Percentiles rank a stretch among this genome's conserved stretches.
Conservation (phyloP, 371 early-diverging fungal species). For the Apophysomyces elegans region DNA sequence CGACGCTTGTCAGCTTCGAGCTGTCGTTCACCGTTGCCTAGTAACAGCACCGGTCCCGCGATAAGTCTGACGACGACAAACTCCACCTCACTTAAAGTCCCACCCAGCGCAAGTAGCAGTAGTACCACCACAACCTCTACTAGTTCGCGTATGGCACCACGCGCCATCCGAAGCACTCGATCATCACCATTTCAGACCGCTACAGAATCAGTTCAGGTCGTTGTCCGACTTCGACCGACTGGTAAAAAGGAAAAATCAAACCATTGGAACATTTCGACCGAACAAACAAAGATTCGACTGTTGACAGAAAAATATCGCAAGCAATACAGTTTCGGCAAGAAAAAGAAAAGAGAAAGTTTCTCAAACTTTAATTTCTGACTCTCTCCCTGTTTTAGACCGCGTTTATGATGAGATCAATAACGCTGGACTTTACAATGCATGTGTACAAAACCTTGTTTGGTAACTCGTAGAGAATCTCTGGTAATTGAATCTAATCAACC, state of each 20-base stretch:
- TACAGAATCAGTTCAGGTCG: not conserved
- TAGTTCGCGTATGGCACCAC: not conserved
- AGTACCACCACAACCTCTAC: not conserved
- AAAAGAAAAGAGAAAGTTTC: not conserved
- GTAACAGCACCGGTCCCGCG: not conserved
- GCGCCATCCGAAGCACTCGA: constrained; percentile 2
- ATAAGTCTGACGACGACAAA: not conserved
- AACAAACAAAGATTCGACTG: not conserved
- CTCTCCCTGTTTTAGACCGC: not conserved
- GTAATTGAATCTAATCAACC: not conserved
- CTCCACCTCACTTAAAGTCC: not conserved
- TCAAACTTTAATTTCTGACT: not conserved
- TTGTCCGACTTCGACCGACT: not conserved
- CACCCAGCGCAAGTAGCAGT: not conserved
- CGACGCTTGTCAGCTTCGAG: constrained; percentile 5
- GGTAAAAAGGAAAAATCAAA: not conserved
- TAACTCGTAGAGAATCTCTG: not conserved
- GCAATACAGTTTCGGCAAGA: constrained; percentile 3
- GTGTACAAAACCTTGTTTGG: constrained; percentile 7
- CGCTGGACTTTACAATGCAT: not conserved
- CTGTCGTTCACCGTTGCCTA: not conserved
- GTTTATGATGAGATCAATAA: not conserved
- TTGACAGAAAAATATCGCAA: constrained; percentile 3
- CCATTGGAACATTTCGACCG: not conserved
- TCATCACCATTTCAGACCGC: constrained; percentile 3